Evolutionary conservation across 352 stramenopile species (phyloP), one percentile per base, ranked within the genome.

Genomic region (Globisporangium barbulae): DNA sequence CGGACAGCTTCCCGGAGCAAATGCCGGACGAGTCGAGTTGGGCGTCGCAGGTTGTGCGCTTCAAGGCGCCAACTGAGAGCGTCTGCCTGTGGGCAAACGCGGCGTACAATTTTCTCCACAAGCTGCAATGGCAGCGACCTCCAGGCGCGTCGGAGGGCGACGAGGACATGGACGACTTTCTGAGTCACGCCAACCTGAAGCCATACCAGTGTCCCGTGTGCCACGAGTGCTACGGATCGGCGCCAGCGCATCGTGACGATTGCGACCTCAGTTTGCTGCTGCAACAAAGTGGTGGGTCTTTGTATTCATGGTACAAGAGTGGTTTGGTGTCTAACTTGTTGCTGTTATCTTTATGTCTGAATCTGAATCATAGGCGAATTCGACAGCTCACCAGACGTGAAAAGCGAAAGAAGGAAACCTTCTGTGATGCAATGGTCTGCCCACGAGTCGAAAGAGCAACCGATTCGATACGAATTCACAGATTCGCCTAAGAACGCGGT

Each of bases 81-180:
- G 47, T 90, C 1, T 89, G 83, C 57, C 58, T 91, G 47, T 91
- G 83, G 82, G 78, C 83, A 5, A 91, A 91, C 52, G 83, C 80
- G 15, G 83, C 83, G 39, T 91, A 84, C 66, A 85, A 90, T 54
- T 83, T 89, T 42, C 74, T 91, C 9, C 73, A 81, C 47, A 76
- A 83, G 6, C 53, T 92, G 50, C 83, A 92, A 62, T 92, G 77
- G 71, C 79, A 90, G 56, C 70, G 71, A 21, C 58, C 67, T 13
- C 21, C 61, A 31, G 47, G 67, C n/a, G 22, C 62, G 2, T 30
- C 56, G 2, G 64, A 52, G 17, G 75, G 73, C 13, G 53, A 83
- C 9, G 72, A 73, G 19, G 64, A 78, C 21, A 79, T 85, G 10
- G 74, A 78, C 49, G 63, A 76, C 17, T 78, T 85, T 22, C 60